Evolutionary conservation across 2,329 filamentous ascomycete genomes (phyloP), one percentile per base, ranked within the genome.

Genomic region (Aureobasidium uvarum): DNA sequence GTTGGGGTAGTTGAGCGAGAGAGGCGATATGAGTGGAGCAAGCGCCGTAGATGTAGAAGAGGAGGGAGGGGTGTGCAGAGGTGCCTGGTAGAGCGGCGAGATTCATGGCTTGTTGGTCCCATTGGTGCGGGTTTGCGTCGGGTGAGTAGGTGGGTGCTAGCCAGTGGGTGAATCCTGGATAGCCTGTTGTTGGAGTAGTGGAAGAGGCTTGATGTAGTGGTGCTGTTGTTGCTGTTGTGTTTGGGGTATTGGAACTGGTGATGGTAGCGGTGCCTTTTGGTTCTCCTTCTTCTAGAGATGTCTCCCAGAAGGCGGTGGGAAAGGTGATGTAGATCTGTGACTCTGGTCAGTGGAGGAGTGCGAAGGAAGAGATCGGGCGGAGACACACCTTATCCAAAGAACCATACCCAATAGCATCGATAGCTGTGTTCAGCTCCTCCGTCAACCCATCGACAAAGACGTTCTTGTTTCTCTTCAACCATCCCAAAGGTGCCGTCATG

Each of bases 11-110:
- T 45, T 67, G 0, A 23, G 74, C 67, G 13, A 77, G 68, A 18
- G 66, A 66, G 0, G 83, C 86, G 52, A 89, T 74, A 70, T 84
- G 80, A 10, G 76, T 75, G 0, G 85, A 86, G 73, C 87, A 85
- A 23, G 82, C 83, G 43, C 89, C 89, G 71, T 86, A 89, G 41
- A 83, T 87, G 79, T 92, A 96, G 82, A 96, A 96, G 31, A 96
- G 84, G 4, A 96, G 82, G 0, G 91, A 96, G 8, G 92, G 89
- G 67, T 96, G 92, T 0, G 88, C 83, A 59, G 80, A 81, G 1
- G 78, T 72, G 0, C 73, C 70, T 0, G 85, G 81, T 2, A 96
- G 81, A 1, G 88, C 86, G 48, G 89, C 87, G 25, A 96, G 83
- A 66, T 94, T 92, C 66, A 96, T 82, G 62, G 86, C 84, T 77